Base-by-base conservation (phyloP, 2,329 filamentous ascomycete genomes). In the Pseudogymnoascus sp. region DNA sequence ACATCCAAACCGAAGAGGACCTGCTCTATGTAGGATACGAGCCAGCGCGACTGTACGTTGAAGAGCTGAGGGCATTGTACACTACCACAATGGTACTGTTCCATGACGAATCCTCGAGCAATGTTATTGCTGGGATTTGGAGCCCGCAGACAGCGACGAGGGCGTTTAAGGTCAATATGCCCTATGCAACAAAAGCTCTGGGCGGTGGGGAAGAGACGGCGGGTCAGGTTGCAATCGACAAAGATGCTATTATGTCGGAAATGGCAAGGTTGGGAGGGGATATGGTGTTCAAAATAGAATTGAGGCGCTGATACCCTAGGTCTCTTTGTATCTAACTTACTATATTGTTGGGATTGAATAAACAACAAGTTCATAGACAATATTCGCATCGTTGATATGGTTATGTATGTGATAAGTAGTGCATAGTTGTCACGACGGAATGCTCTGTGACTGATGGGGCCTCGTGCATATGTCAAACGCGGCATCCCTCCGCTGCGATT, bases 1-100 rank as follows among this genome's bases (percentile, higher is more conserved):
- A 88, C 67, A 77, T 84, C 31, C 80, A 82, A 62, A 80, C 77
- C n/a, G 76, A 78, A 59, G 72, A 73, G 3, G 70, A 72, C 45
- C 33, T 71, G 62, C 67, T 75, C 68, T 60, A 81, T 35, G 69
- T 87, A 4, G 82, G 84, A 1, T 82, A 83, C 21, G 80, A 87
- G n/a, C 84, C 89, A 0, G 78, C 86, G 1, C 75, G 78, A 7
- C 78, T 85, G 7, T 87, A 93, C 63, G 74, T 92, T 14, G 75
- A 79, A 14, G 90, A 95, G 69, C 77, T 97, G 11, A 79, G 85
- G 66, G 77, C 76, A 3, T 73, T 85, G 1, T 97, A 92, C 71
- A 82, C 82, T 3, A 82, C 87, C 37, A 83, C 85, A 2, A 77
- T 96, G 35, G 78, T 97, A 1, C 91, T 97, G 75, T 97, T 97